Base-by-base conservation (phyloP, 2,329 filamentous ascomycete species). In the Botrytis medusae region DNA sequence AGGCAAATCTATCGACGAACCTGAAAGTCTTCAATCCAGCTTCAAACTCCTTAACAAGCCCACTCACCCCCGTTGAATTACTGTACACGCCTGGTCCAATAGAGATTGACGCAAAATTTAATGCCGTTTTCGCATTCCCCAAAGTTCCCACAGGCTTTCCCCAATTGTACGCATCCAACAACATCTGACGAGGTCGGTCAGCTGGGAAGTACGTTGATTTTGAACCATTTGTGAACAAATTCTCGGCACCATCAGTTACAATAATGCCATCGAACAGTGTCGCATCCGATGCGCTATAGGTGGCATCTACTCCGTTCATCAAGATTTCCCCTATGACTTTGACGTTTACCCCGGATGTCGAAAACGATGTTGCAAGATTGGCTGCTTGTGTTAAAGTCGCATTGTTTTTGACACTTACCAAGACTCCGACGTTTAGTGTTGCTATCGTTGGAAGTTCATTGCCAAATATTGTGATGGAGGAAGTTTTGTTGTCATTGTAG, bases 401-500 rank as follows among this genome's bases (percentile, higher is more conserved):
- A 34, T 51, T 59, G 29, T 37, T 60, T 16, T 48, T 57, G 12
- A 68, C 42, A 12, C 37, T 60, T 0, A 87, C 83, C 29, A 94
- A 83, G 44, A 93, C 85, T 18, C 88, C 91, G 37, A 94, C 87
- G 60, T 86, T 89, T 2, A 93, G 83, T 0, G 87, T 88, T 14
- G 88, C 88, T 67, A 93, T 85, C 29, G 85, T 89, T 1, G 87
- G 84, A 4, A 93, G 84, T 6, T 85, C 85, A 62, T 83, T 82
- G 65, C 86, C 86, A 72, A 91, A 89, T 54, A 90, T 87, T 71
- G 88, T 88, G 59, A 93, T 83, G 34, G 86, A 86, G 7, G 81
- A 82, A 0, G 91, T 93, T 12, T 82, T 89, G 82, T 93, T 93
- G 81, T 89, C 82, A 80, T 93, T 89, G 82, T 93, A 94, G 83